Evolutionary conservation across 495 filamentous ascomycete species (phyloP).

Genomic region (Saxispiralis lemnorum): DNA sequence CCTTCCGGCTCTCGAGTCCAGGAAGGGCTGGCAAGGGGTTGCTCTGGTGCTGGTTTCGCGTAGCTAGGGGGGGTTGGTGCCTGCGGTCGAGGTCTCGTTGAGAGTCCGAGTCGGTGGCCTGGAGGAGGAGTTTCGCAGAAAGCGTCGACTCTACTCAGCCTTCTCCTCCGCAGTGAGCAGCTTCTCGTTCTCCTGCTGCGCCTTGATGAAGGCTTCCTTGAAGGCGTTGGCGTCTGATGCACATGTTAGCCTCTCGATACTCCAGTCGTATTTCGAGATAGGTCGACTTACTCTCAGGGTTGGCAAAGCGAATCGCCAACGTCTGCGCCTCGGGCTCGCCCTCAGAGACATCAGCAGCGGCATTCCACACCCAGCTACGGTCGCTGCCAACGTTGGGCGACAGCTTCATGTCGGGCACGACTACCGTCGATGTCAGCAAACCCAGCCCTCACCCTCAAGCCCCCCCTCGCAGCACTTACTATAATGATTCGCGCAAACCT

Average conservation of each 20-base stretch:
- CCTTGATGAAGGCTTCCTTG: slow-evolving; percentile 96
- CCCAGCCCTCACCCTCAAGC: not conserved
- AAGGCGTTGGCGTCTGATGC: slow-evolving; percentile 82
- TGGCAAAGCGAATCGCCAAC: slow-evolving; percentile 92
- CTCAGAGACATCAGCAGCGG: slow-evolving; percentile 91
- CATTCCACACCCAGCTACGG: slow-evolving; percentile 99
- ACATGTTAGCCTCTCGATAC: not conserved
- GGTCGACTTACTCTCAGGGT: slow-evolving; percentile 70
- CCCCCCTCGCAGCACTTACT: slow-evolving; percentile 40
- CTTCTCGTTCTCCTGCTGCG: slow-evolving; percentile 87
- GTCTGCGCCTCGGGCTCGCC: slow-evolving; percentile 93
- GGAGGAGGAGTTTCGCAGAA: not conserved
- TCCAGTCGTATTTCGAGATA: slow-evolving; percentile 14
- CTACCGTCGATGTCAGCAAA: slow-evolving; percentile 27
- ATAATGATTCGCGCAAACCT: slow-evolving; percentile 99
- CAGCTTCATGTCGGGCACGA: slow-evolving; percentile 97
- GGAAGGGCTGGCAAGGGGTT: too few species aligned
- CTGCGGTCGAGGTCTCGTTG: not conserved
- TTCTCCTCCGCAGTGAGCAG: slow-evolving; percentile 35
- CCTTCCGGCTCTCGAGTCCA: too few species aligned
- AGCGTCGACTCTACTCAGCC: not conserved
- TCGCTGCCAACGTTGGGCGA: slow-evolving; percentile 94
- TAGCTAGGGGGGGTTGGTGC: not conserved
- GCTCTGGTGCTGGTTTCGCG: not conserved
- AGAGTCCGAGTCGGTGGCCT: not conserved